Conservation (phyloP, 371 early-diverging fungal genomes). For the Mucor irregularis region DNA sequence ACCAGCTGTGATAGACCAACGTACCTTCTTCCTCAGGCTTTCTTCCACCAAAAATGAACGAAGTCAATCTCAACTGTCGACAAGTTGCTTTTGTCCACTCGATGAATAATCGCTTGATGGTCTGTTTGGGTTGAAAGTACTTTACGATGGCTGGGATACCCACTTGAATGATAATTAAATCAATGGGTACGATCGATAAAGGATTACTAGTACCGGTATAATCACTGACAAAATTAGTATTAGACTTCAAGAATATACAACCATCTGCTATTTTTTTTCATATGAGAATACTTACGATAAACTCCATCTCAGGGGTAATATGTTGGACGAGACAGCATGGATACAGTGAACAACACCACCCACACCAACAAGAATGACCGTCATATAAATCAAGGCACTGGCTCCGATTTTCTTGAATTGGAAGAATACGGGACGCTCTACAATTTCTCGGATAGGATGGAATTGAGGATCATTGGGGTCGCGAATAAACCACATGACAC, state of each 20-base stretch:
- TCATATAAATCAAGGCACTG: constrained; percentile 77
- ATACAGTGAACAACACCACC: constrained; percentile 57
- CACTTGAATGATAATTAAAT: constrained; percentile 73
- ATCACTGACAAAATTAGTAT: not conserved
- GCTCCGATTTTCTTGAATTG: constrained; percentile 81
- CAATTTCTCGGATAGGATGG: constrained; percentile 88
- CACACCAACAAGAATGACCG: constrained; percentile 66
- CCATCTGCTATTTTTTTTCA: not conserved
- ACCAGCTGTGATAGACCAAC: constrained; percentile 14
- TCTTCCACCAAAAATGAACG: constrained; percentile 81
- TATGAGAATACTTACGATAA: constrained; percentile 33
- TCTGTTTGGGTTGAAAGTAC: constrained; percentile 50
- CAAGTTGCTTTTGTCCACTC: constrained; percentile 67
- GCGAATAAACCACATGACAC: constrained; percentile 95
- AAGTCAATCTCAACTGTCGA: constrained; percentile 64
- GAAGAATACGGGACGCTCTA: constrained; percentile 71
- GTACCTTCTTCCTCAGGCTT: constrained; percentile 56
- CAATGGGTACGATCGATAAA: constrained; percentile 74
- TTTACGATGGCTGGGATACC: constrained; percentile 61
- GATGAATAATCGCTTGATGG: constrained; percentile 44
- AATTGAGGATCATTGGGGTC: constrained; percentile 94
- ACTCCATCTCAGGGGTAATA: constrained; percentile 56
- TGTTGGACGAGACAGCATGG: constrained; percentile 5
- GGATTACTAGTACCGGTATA: constrained; percentile 47
- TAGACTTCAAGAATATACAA: not conserved